Evolutionary conservation across 108 stramenopile species (phyloP).

Genomic region (Fragilariopsis cylindrus): DNA sequence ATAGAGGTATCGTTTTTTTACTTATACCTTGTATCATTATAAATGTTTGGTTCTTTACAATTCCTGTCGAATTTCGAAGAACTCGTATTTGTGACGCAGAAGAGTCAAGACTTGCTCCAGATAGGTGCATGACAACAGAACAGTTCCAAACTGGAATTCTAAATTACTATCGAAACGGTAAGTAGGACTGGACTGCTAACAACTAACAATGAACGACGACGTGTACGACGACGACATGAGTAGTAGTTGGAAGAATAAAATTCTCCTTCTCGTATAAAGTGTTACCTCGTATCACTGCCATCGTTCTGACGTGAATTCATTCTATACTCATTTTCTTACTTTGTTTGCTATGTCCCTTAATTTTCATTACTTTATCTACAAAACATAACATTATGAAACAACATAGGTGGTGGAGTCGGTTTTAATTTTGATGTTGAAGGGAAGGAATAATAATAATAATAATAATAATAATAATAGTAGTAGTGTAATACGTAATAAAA

Average conservation of each 20-base stretch:
- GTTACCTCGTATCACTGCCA: background rate
- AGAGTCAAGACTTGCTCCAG: conserved; percentile 6
- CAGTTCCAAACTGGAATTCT: conserved; percentile 34
- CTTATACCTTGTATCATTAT: conserved; percentile 23
- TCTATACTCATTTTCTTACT: background rate
- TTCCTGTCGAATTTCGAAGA: conserved; percentile 50
- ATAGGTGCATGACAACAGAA: conserved; percentile 28
- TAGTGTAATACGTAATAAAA: background rate
- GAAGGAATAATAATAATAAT: background rate
- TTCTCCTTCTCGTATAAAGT: too few species aligned
- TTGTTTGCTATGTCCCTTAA: background rate
- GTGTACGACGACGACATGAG: too few species aligned
- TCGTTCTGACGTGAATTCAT: background rate
- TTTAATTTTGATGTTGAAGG: conserved; percentile 51
- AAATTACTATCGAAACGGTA: conserved; percentile 45
- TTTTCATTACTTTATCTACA: background rate
- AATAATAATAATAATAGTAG: background rate
- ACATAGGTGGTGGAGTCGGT: conserved; percentile 36
- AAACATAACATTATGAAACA: background rate
- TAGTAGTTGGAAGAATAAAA: too few species aligned
- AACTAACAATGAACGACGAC: too few species aligned
- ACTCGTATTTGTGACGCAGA: conserved; percentile 37
- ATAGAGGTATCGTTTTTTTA: conserved; percentile 26
- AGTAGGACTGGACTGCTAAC: background rate
- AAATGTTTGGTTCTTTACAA: conserved; percentile 49